These are phyloP conservation scores for Phytophthora ohioensis DNA, from an alignment of 352 stramenopile species.

Conservation along the genomic window DNA sequence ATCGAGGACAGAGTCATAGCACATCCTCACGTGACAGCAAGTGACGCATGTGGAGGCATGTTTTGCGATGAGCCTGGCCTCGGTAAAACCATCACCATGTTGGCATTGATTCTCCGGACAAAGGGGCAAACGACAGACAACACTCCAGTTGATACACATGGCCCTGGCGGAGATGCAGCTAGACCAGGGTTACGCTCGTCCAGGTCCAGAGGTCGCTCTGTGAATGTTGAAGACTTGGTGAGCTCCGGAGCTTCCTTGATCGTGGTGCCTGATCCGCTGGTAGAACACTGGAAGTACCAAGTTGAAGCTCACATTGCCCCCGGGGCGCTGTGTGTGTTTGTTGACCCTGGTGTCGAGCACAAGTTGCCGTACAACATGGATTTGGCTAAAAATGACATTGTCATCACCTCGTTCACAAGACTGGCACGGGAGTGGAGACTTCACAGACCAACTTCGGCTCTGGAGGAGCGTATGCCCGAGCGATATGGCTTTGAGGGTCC, in stretches of 20 bases:
- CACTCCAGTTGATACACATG: conserved; percentile 13
- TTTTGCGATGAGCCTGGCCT: conserved; percentile 88
- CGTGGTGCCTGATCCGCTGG: conserved; percentile 73
- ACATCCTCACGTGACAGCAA: conserved; percentile 25
- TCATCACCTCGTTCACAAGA: conserved; percentile 78
- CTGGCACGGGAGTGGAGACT: conserved; percentile 74
- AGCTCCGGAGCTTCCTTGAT: conserved; percentile 67
- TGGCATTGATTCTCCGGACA: conserved; percentile 81
- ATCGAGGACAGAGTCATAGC: conserved; percentile 59
- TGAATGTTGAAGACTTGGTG: conserved; percentile 57
- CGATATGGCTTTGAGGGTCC: conserved; percentile 75
- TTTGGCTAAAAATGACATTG: conserved; percentile 72
- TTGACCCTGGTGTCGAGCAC: conserved; percentile 50
- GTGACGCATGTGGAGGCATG: conserved; percentile 74
- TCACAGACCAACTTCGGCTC: conserved; percentile 59
- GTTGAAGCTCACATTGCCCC: conserved; percentile 61
- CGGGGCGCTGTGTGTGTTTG: conserved; percentile 49
- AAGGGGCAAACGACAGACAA: conserved; percentile 62
- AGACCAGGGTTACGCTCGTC: conserved; percentile 54
- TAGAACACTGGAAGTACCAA: conserved; percentile 86
- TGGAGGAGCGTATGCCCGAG: conserved; percentile 72
- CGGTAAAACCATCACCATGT: conserved; percentile 89
- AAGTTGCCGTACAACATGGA: conserved; percentile 49
- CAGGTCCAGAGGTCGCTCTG: conserved; percentile 45
- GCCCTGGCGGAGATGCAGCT: conserved; percentile 10